Base-by-base conservation (phyloP, 106 monocot species). In the Acorus gramineus region DNA sequence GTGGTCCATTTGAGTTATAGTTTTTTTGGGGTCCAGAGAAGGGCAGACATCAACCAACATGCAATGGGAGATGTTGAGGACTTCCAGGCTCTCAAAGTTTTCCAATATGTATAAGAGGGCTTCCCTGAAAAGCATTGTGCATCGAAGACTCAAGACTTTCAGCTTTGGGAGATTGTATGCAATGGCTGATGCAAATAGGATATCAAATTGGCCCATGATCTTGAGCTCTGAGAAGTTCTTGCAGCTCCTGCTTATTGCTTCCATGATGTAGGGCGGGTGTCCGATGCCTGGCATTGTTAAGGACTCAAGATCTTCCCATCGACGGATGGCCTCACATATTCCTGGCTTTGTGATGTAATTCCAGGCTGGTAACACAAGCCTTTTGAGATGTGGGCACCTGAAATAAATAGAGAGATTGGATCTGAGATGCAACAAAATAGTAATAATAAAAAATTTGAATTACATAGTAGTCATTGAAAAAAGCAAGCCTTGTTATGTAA, bases 11-110 rank as follows among this genome's bases (percentile, higher is more conserved):
- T 76, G 78, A 55, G 48, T 72, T 0, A 74, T 47, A 0, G 77
- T 65, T 47, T 67, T 68, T 55, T 71, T 90, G 53, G 78, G 65
- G 11, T 77, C 86, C 6, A 42, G 14, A 50, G 80, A 11, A 2
- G 69, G 52, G 3, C 57, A 74, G 50, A 62, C 72, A 3, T 86
- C 86, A 4, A 80, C 62, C 7, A 94, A 47, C 52, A 90, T 47
- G 76, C 94, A 86, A 49, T 90, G 94, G 3, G 94, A 90, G 13
- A 94, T 94, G 9, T 94, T 94, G 5, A 94, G 89, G 46, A 86
- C 75, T 71, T 94, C 90, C 8, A 94, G 69, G 47, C 75, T 52
- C 1, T 78, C 74, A 73, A 89, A 76, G 67, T 47, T 64, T 45
- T 84, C 74, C 51, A 94, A 69, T 45, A 94, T 62, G 42, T 65